Base-by-base conservation (phyloP, 768 basidiomycete genomes). In the Mycena rosella region DNA sequence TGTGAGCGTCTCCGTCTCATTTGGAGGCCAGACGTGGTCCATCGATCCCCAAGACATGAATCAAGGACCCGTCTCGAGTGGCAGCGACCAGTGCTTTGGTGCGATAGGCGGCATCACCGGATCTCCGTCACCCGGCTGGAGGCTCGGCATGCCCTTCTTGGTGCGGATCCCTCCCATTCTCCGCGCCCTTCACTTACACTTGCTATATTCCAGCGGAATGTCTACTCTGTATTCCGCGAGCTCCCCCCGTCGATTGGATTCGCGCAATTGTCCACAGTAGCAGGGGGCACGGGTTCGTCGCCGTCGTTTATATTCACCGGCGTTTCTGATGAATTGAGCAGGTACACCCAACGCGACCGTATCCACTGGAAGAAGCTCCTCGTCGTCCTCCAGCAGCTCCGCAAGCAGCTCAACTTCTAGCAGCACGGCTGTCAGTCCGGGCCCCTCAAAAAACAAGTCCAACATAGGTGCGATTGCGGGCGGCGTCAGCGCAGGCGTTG, bases 221-320 rank as follows among this genome's bases (percentile, higher is more conserved):
- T 62, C 27, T 62, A 62, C 22, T 30, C 60, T 26, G 60, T 62
- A 32, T 62, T 62, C n/a, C 49, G 60, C 6, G 14, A 62, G 29
- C 30, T 5, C 14, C 60, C 58, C 13, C 51, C 60, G 20, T 27
- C 60, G 27, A 42, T 62, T n/a, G 60, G 60, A 5, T 62, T 62
- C 40, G 60, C 60, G 5, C 14, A 53, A 26, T 45, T 62, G 40
- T 52, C 49, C 15, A 53, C 60, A 30, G 20, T 53, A 24, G 60
- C 60, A 6, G 60, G 60, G 2, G 60, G 60, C 40, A 29, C 38
- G 1, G 60, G 60, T 54, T 34, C 5, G 48, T 27, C 26, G 32
- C 32, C 32, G 18, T 4, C 18, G n/a, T 53, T n/a, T 53, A 18
- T 36, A 8, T 20, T 34, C n/a, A 34, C 32, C 20, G 14, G 3